Percentiles rank a stretch among this genome's conserved stretches.
These are phyloP conservation scores for Protomyces inouyei DNA, from an alignment of 1,139 yeast species.

Conservation along the genomic window DNA sequence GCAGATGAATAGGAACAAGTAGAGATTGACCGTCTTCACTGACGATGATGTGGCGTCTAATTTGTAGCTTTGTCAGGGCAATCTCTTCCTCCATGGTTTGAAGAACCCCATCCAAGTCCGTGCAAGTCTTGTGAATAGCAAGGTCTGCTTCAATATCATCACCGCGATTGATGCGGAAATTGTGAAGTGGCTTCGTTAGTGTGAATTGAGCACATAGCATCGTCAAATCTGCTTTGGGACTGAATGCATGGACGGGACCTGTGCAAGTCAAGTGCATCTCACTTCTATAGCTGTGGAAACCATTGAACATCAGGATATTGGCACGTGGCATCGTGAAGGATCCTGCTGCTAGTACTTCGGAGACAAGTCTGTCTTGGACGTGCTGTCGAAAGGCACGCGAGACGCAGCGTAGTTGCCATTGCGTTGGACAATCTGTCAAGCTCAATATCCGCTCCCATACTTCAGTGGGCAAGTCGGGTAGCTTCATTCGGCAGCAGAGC, in stretches of 20 bases:
- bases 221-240: constrained; percentile 11
- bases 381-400: constrained; percentile 9
- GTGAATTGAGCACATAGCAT: constrained; percentile 11
- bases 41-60: constrained; percentile 8
- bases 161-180: constrained; percentile 17
- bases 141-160: constrained; percentile 15
- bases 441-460: constrained; percentile 12
- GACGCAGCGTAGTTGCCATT: constrained; percentile 1
- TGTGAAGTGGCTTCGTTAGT: constrained; percentile 15
- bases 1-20: constrained; percentile 4
- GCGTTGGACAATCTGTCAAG: constrained; percentile 7
- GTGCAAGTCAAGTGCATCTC: background rate
- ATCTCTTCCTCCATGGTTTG: constrained; percentile 4
- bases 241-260: background rate
- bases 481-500: too few relatives aligned
- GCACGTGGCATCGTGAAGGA: constrained; percentile 5
- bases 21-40: constrained; percentile 19
- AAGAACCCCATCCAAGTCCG: background rate
- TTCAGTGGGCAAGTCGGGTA: constrained; percentile 21
- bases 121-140: background rate
- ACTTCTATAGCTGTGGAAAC: constrained; percentile 19
- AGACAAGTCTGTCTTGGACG: constrained; percentile 2
- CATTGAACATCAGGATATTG: constrained; percentile 19
- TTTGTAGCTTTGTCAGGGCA: background rate
- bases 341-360: background rate